Evolutionary conservation across 2,329 filamentous ascomycete species (phyloP), one percentile per base, ranked within the genome.

Genomic region (Aspergillus felis): DNA sequence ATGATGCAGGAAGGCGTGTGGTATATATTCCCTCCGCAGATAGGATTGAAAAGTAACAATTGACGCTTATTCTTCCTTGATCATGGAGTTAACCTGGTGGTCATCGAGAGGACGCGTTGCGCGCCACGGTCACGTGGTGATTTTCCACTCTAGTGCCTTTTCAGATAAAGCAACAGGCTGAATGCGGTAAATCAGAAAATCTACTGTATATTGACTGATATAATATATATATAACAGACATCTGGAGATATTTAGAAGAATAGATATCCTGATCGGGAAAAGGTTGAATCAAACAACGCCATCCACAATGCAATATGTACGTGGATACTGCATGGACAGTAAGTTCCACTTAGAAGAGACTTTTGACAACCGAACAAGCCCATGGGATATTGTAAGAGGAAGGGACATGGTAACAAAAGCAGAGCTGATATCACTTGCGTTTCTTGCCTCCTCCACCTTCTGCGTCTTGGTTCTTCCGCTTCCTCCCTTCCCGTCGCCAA

Each of bases 401-500:
- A 56, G 50, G 56, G 51, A 59, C 52, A 57, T 48, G 47, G 54
- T 53, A 55, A 59, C 60, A 61, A 57, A 63, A 57, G 54, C 60
- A 50, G 35, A 58, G 41, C 49, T 53, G 22, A 61, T 51, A 61
- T 73, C 65, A 76, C 60, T 62, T 74, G 66, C 75, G 74, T 65
- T 78, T 79, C 69, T 78, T 77, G 22, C 76, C 78, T 50, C 73
- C 71, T 29, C 80, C 83, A 29, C 75, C 82, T 22, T 78, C 81
- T 53, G 79, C 80, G 22, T 77, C 79, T 63, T 80, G 77, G 35
- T 81, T 80, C 74, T 84, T 86, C 65, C 88, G 80, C 79, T 90
- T 91, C 79, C 88, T 90, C 9, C 94, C 94, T 77, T 99, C 95
- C 68, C 87, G 87, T 67, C 86, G 82, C 94, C 94, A 99, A 71